A percentile compares a stretch with the other conserved stretches of the same genome.
phyloP scores from a whole-genome alignment of 768 basidiomycete genomes.

The Russula sp. region DNA sequence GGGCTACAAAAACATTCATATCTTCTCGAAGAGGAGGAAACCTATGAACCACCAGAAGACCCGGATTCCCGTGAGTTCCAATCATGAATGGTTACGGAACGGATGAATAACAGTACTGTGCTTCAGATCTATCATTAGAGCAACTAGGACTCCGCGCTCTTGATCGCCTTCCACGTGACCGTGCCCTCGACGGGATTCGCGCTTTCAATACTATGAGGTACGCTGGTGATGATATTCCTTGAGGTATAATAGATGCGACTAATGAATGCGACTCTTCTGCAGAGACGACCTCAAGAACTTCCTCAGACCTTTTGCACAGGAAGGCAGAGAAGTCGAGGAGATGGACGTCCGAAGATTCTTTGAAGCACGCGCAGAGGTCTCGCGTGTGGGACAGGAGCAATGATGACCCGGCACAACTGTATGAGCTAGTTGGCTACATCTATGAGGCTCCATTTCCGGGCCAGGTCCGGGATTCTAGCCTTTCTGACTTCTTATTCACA shows the following conservation, averaged over 20 bases:
- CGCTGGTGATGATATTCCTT: conserved; percentile 30
- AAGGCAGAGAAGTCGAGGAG: conserved; percentile 26
- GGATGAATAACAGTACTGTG: background rate
- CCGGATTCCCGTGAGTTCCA: conserved; percentile 67
- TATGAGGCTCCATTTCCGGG: background rate
- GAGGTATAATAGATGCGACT: background rate
- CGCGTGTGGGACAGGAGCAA: conserved; percentile 11
- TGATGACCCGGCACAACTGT: background rate
- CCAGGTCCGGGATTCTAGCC: background rate
- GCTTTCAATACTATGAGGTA: conserved; percentile 85
- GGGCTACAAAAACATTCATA: conserved; percentile 54
- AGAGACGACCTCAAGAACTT: conserved; percentile 52
- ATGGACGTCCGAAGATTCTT: conserved; percentile 26
- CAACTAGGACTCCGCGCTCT: conserved; percentile 82
- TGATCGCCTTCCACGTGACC: conserved; percentile 68
- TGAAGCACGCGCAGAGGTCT: conserved; percentile 13
- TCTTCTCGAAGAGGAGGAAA: conserved; percentile 75
- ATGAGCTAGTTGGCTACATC: background rate
- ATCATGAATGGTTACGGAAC: background rate
- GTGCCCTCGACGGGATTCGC: conserved; percentile 77
- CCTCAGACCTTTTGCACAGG: conserved; percentile 25
- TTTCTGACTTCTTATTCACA: background rate
- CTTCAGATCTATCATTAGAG: conserved; percentile 68
- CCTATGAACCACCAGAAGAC: conserved; percentile 82
- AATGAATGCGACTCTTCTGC: conserved; percentile 7